Percentiles rank a stretch among this genome's conserved stretches.
phyloP scores from a whole-genome alignment of 805 yeast species.

The Monosporozyma aquatica region DNA sequence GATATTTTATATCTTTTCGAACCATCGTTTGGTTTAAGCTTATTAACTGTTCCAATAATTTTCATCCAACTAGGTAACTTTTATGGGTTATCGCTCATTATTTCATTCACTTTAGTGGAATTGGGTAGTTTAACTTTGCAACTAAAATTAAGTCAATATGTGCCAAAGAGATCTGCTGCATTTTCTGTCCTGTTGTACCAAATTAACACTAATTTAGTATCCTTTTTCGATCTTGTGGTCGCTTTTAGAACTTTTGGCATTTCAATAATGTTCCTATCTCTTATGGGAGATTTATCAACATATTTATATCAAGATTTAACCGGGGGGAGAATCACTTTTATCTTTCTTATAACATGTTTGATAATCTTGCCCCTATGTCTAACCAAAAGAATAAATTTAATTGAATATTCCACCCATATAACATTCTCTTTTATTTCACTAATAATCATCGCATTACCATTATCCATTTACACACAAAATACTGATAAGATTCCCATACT shows the following conservation, averaged over 20 bases:
- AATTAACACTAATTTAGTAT: constrained; percentile 51
- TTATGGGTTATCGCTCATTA: neutral
- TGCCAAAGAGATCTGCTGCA: constrained; percentile 45
- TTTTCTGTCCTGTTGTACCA: constrained; percentile 55
- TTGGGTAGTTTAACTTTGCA: constrained; percentile 49
- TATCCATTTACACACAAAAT: too few species aligned
- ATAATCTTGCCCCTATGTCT: neutral
- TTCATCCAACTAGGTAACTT: neutral
- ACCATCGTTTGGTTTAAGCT: neutral
- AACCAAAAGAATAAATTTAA: neutral
- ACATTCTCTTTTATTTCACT: neutral
- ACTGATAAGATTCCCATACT: too few species aligned
- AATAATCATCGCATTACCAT: neutral
- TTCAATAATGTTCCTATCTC: constrained; percentile 54
- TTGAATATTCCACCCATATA: neutral
- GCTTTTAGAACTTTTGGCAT: constrained; percentile 66
- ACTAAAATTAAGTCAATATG: constrained; percentile 46
- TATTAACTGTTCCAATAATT: neutral
- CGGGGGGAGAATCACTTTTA: neutral
- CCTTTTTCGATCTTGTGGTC: constrained; percentile 57
- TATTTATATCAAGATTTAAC: constrained; percentile 21
- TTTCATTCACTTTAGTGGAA: constrained; percentile 8
- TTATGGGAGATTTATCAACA: constrained; percentile 64
- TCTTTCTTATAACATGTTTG: neutral
- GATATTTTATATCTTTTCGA: neutral